phyloP scores from a whole-genome alignment of 768 basidiomycete genomes.

The Thelephora ganbajun region DNA sequence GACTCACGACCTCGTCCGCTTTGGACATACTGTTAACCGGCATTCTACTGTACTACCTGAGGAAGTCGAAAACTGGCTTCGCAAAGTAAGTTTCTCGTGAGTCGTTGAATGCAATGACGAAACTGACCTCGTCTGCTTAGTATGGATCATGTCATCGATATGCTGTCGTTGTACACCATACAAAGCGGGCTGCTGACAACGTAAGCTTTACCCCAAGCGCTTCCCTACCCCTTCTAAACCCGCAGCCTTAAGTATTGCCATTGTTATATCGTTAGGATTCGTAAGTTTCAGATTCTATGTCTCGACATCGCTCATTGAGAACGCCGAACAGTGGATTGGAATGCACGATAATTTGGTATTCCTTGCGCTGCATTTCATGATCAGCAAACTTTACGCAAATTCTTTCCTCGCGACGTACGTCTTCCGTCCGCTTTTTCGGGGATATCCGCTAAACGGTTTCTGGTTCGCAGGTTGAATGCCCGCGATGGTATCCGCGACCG shows the following conservation, averaged over 20 bases:
- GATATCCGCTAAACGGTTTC: no score
- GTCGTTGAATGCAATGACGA: background rate
- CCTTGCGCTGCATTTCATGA: background rate
- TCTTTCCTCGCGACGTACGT: background rate
- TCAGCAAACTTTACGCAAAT: background rate
- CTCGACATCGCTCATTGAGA: background rate
- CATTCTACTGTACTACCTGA: background rate
- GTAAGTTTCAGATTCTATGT: background rate
- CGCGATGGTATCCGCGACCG: no score
- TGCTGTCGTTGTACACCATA: background rate
- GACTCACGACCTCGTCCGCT: background rate
- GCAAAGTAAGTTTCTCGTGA: background rate
- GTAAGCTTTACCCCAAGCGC: background rate
- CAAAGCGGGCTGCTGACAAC: background rate
- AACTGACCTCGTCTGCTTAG: background rate
- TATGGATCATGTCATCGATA: background rate
- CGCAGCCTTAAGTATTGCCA: background rate
- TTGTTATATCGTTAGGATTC: background rate
- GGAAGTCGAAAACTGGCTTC: background rate
- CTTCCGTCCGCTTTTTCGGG: background rate
- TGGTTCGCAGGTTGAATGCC: no score
- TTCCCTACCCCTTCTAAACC: background rate
- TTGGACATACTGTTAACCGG: background rate
- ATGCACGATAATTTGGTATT: background rate
- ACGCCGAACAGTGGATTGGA: background rate